Evolutionary conservation across 805 yeast genomes (phyloP).

Genomic region (Candida nitratophila): DNA sequence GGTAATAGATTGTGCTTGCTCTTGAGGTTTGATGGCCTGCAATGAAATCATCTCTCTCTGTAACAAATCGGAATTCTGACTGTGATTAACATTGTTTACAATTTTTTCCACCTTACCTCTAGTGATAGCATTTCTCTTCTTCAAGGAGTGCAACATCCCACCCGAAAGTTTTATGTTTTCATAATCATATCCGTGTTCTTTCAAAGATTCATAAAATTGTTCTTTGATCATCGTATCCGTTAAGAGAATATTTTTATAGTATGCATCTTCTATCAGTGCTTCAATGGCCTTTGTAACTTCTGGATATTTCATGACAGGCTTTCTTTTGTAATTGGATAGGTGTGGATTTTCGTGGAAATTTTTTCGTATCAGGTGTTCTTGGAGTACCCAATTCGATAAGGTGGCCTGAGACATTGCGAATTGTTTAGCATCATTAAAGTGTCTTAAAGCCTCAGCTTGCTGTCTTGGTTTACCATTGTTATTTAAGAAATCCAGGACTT

Average conservation of each 20-base stretch:
- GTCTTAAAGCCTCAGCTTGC: constrained; percentile 20
- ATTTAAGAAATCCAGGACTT: constrained; percentile 24
- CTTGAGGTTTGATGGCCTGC: too few relatives aligned
- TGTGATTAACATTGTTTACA: not conserved
- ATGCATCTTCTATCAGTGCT: constrained; percentile 12
- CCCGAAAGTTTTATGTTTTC: constrained; percentile 20
- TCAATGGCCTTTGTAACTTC: constrained; percentile 27
- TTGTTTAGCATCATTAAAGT: constrained; percentile 16
- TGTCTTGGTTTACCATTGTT: constrained; percentile 21
- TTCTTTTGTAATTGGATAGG: constrained; percentile 19
- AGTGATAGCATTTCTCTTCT: constrained; percentile 20
- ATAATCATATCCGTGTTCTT: constrained; percentile 16
- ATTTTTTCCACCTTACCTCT: constrained; percentile 8
- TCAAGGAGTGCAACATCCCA: constrained; percentile 29
- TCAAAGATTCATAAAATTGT: constrained; percentile 9
- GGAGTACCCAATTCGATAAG: constrained; percentile 25
- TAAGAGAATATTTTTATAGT: constrained; percentile 11
- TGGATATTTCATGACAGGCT: constrained; percentile 28
- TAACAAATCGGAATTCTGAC: not conserved
- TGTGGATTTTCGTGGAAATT: constrained; percentile 19
- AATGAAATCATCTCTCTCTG: too few relatives aligned
- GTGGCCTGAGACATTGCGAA: constrained; percentile 30
- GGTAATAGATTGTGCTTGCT: too few relatives aligned
- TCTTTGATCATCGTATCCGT: constrained; percentile 22
- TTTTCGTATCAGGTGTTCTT: constrained; percentile 18